phyloP scores from a whole-genome alignment of 2,329 filamentous ascomycete genomes.

The Didymella exigua region DNA sequence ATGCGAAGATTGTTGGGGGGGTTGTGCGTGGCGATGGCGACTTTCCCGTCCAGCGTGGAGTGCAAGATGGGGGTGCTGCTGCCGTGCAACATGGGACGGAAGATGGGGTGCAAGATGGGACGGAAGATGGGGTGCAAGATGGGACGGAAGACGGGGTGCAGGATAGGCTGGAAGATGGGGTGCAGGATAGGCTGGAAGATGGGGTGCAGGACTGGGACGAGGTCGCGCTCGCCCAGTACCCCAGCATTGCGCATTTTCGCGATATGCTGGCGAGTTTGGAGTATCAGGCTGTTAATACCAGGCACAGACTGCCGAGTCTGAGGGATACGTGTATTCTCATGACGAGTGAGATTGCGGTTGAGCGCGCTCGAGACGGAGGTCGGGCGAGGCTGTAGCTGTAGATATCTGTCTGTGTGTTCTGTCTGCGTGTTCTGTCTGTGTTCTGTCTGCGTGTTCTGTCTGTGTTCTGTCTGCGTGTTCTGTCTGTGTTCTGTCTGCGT shows the following conservation, averaged over 20 bases:
- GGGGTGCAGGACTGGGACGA: slow-evolving; percentile 67
- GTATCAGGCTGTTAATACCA: slow-evolving; percentile 64
- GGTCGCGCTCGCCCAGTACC: slow-evolving; percentile 69
- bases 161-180: not conserved
- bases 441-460: no score
- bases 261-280: slow-evolving; percentile 65
- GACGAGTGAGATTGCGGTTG: slow-evolving; percentile 57
- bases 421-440: no score
- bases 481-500: no score
- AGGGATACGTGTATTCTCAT: slow-evolving; percentile 61
- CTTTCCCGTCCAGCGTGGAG: no score
- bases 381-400: slow-evolving; percentile 20
- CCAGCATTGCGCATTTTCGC: slow-evolving; percentile 65
- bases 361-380: slow-evolving; percentile 17
- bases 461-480: no score
- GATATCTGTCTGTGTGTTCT: no score
- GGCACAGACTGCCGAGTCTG: slow-evolving; percentile 57
- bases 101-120: not conserved
- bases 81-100: not conserved
- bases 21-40: slow-evolving; percentile 50
- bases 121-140: no score
- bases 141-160: not conserved
- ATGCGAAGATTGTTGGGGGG: slow-evolving; percentile 67
- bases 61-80: not conserved
- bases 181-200: no score